Percentiles rank a stretch among this genome's conserved stretches.
Evolutionary conservation across 2,329 filamentous ascomycete species (phyloP).

Genomic region (Diatrype stigma): DNA sequence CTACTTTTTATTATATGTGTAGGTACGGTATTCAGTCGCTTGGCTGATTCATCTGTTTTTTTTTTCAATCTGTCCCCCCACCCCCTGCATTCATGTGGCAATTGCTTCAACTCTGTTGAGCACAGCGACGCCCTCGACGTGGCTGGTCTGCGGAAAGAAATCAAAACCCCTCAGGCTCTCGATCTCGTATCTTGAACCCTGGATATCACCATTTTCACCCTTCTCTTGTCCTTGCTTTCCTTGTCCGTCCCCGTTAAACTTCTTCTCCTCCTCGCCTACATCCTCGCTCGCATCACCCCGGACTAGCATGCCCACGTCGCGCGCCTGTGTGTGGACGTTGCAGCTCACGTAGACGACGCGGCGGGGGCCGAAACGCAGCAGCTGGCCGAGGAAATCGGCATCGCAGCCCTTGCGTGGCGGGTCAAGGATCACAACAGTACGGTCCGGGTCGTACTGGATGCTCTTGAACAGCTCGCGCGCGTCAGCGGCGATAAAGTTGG

Average conservation of each 20-base stretch:
- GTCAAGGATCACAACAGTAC: constrained; percentile 92
- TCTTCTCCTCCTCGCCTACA: constrained; percentile 28
- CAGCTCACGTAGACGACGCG: constrained; percentile 93
- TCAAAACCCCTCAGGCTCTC: constrained; percentile 92
- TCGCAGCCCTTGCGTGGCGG: constrained; percentile 97
- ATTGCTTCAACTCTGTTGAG: constrained; percentile 51
- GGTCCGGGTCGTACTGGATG: constrained; percentile 67
- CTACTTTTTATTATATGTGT: too few relatives aligned
- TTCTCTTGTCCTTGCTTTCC: constrained; percentile 28
- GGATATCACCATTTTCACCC: constrained; percentile 31
- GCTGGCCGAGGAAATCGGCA: constrained; percentile 73
- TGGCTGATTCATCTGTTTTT: not conserved
- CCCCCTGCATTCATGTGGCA: not conserved
- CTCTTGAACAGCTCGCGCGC: constrained; percentile 76
- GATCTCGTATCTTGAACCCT: constrained; percentile 74
- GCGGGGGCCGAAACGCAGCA: constrained; percentile 71
- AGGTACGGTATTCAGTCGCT: too few relatives aligned
- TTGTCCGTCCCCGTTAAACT: constrained; percentile 21
- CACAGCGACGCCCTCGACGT: constrained; percentile 65
- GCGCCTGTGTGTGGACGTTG: constrained; percentile 95
- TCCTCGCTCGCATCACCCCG: constrained; percentile 49
- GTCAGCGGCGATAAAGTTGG: constrained; percentile 85
- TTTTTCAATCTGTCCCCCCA: too few relatives aligned
- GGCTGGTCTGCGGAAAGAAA: constrained; percentile 86
- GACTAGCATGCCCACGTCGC: constrained; percentile 86